Evolutionary conservation across 1,284 basidiomycete species (phyloP).

Genomic region (Fomitopsis betulina): DNA sequence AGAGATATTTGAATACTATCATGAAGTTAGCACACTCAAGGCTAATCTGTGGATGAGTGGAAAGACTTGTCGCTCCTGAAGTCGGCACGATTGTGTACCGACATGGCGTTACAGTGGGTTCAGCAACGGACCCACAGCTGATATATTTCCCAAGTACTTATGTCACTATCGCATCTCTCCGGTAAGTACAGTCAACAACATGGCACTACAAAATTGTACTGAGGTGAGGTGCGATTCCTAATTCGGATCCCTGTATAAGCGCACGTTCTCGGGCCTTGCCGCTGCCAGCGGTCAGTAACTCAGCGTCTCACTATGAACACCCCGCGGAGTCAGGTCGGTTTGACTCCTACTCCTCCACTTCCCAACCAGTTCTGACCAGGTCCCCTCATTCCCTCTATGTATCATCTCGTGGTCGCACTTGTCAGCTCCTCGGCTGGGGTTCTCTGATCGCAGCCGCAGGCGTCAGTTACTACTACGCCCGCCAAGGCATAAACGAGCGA

Average conservation of each 20-base stretch:
- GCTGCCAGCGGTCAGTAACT: background rate
- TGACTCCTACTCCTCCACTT: background rate
- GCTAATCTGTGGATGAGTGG: too few species aligned
- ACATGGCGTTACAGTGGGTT: too few species aligned
- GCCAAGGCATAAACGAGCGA: constrained; percentile 38
- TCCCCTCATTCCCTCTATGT: background rate
- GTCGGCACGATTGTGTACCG: too few species aligned
- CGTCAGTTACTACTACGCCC: constrained; percentile 41
- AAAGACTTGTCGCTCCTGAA: too few species aligned
- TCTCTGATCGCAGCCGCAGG: constrained; percentile 40
- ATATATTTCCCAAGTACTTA: too few species aligned
- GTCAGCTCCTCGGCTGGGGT: constrained; percentile 33
- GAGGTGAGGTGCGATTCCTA: background rate
- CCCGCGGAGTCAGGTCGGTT: constrained; percentile 29
- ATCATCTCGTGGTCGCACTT: background rate
- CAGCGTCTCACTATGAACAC: constrained; percentile 21
- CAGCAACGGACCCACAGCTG: too few species aligned
- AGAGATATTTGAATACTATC: too few species aligned
- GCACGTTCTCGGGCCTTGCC: background rate
- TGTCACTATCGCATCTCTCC: too few species aligned
- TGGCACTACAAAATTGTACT: background rate
- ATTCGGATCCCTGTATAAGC: background rate
- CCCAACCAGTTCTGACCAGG: background rate
- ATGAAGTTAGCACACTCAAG: too few species aligned
- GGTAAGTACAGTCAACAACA: too few species aligned